Percentiles rank a stretch among this genome's conserved stretches.
These are phyloP conservation scores for Solanum appendiculatum DNA, from an alignment of 257 asterid species.

Conservation along the genomic window DNA sequence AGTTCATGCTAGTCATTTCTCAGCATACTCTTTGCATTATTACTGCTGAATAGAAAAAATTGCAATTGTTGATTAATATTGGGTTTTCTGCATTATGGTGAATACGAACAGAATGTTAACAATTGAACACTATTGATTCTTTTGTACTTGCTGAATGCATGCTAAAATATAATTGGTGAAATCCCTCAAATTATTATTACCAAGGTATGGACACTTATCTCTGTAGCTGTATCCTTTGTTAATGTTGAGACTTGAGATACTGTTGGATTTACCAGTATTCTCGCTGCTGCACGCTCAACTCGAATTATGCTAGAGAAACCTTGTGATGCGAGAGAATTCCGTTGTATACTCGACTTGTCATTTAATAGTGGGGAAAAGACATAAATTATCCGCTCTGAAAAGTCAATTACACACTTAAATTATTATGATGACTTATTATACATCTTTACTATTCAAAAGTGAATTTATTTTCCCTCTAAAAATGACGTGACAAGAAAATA, in stretches of 20 bases:
- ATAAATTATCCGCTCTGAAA: too few species aligned
- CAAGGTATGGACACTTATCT: neutral
- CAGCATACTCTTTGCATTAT: conserved; percentile 3
- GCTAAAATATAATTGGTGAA: neutral
- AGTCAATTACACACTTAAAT: too few species aligned
- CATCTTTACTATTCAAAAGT: neutral
- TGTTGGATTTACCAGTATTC: neutral
- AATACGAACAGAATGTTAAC: neutral
- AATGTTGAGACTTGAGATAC: neutral
- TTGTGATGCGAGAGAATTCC: neutral
- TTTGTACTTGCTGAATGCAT: neutral
- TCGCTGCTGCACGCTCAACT: neutral
- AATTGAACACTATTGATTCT: neutral
- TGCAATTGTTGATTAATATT: neutral
- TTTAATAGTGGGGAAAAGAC: neutral
- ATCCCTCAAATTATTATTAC: neutral
- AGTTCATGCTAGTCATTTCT: conserved; percentile 42
- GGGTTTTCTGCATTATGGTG: neutral
- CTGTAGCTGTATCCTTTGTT: neutral
- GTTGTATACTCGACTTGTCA: neutral
- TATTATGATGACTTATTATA: neutral
- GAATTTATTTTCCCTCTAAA: too few species aligned
- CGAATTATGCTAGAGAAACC: neutral
- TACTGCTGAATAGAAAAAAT: neutral
- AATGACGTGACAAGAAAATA: too few species aligned